phyloP scores from a whole-genome alignment of 2,329 filamentous ascomycete species.

The Zymoseptoria ardabiliae region DNA sequence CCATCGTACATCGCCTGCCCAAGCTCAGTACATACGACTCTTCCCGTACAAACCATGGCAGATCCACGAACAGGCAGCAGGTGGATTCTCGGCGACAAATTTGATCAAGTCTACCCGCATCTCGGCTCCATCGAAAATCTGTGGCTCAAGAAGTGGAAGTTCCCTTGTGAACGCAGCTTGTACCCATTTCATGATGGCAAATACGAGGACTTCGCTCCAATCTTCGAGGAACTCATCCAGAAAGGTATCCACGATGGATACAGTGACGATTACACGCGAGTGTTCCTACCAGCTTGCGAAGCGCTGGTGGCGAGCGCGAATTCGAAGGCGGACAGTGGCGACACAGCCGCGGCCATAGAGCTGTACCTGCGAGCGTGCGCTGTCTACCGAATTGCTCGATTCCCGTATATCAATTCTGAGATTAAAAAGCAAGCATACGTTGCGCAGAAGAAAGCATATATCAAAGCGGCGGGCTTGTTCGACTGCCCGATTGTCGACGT shows the following conservation, averaged over 20 bases:
- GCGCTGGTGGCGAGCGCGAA: slow-evolving; percentile 27
- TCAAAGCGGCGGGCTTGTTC: slow-evolving; percentile 30
- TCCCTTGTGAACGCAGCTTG: slow-evolving; percentile 25
- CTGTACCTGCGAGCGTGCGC: slow-evolving; percentile 32
- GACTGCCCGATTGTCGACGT: slow-evolving; percentile 33
- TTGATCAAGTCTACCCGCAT: slow-evolving; percentile 46
- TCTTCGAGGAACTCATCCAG: slow-evolving; percentile 31
- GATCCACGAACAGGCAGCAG: slow-evolving; percentile 28
- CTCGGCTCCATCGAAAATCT: slow-evolving; percentile 54
- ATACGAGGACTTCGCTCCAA: slow-evolving; percentile 33
- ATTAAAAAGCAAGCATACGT: slow-evolving; percentile 30
- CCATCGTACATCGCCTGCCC: not conserved
- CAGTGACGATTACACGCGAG: slow-evolving; percentile 31
- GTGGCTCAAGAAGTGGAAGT: slow-evolving; percentile 33
- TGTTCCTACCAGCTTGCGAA: slow-evolving; percentile 31
- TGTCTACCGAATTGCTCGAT: slow-evolving; percentile 32
- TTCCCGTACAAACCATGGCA: slow-evolving; percentile 12
- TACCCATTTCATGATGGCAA: slow-evolving; percentile 27
- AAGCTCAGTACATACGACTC: not conserved
- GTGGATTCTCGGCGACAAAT: slow-evolving; percentile 41
- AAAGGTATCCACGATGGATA: slow-evolving; percentile 34
- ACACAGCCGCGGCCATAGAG: slow-evolving; percentile 25
- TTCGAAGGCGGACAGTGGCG: slow-evolving; percentile 13
- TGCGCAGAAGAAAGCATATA: slow-evolving; percentile 32
- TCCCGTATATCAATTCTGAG: slow-evolving; percentile 32